Evolutionary conservation across 1,284 basidiomycete genomes (phyloP).

Genomic region (Sporisorium sorghi): DNA sequence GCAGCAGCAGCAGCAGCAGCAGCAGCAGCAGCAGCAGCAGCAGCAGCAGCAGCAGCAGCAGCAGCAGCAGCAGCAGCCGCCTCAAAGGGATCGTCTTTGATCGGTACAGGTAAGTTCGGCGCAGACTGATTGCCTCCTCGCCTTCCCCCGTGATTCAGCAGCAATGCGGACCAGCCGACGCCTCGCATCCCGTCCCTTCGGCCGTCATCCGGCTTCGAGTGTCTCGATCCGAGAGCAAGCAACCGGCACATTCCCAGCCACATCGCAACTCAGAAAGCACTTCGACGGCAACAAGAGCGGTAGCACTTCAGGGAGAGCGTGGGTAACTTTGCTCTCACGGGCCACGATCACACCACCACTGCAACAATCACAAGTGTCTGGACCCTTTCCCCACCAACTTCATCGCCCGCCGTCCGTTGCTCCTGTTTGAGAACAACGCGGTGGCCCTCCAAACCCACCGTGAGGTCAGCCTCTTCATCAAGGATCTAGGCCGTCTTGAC

Average conservation of each 20-base stretch:
- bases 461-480: constrained; percentile 2
- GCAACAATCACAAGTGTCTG: background rate
- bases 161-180: no score
- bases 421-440: background rate
- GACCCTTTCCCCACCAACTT: background rate
- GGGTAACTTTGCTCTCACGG: background rate
- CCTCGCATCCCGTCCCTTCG: no score
- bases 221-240: background rate
- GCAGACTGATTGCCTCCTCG: background rate
- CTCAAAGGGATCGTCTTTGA: constrained; percentile 5
- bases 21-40: no score
- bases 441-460: background rate
- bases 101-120: constrained; percentile 37
- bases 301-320: no score
- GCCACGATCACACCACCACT: no score
- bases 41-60: no score
- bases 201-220: constrained; percentile 4
- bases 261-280: no score
- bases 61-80: constrained; percentile 28
- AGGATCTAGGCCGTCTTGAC: background rate
- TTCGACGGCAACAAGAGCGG: background rate
- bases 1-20: no score
- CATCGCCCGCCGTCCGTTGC: background rate
- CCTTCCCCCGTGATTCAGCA: constrained; percentile 15
- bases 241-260: background rate